Evolutionary conservation across 805 yeast species (phyloP).

Genomic region (Metschnikowia kunwiensis): DNA sequence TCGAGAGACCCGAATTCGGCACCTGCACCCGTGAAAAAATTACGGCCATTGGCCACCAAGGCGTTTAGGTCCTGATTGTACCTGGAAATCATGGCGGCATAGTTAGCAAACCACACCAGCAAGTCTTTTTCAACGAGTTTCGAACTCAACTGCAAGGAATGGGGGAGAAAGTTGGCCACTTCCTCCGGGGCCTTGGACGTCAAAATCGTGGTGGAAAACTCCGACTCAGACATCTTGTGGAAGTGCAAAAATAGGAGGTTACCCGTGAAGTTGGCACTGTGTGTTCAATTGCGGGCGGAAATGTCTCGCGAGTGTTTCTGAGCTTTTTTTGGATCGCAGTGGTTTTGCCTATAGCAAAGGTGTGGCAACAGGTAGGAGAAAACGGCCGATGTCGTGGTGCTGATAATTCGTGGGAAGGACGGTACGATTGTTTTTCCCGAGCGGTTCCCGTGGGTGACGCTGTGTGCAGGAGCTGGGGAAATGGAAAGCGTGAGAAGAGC

Average conservation of each 20-base stretch:
- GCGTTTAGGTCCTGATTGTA: slow-evolving; percentile 23
- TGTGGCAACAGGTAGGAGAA: too few species aligned
- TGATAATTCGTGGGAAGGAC: too few species aligned
- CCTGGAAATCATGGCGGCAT: slow-evolving; percentile 19
- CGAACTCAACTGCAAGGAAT: slow-evolving; percentile 30
- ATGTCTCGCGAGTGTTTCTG: too few species aligned
- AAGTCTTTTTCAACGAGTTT: slow-evolving; percentile 30
- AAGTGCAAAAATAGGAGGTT: not conserved
- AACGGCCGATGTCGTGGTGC: too few species aligned
- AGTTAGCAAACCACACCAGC: slow-evolving; percentile 33
- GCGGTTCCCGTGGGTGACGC: not conserved
- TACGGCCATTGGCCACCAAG: slow-evolving; percentile 22
- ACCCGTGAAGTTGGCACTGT: not conserved
- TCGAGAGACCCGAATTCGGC: slow-evolving; percentile 39
- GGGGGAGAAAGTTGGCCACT: slow-evolving; percentile 38
- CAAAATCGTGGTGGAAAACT: slow-evolving; percentile 35
- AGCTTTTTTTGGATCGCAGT: too few species aligned
- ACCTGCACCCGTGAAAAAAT: slow-evolving; percentile 18
- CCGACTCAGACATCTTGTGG: slow-evolving; percentile 16
- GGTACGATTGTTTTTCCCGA: not conserved
- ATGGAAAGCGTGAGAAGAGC: not conserved
- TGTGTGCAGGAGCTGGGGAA: not conserved
- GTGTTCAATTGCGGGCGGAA: too few species aligned
- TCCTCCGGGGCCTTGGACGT: slow-evolving; percentile 43
- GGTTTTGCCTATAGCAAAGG: too few species aligned